Conservation (phyloP, 495 filamentous ascomycete genomes). For the Daldinia vernicosa region DNA sequence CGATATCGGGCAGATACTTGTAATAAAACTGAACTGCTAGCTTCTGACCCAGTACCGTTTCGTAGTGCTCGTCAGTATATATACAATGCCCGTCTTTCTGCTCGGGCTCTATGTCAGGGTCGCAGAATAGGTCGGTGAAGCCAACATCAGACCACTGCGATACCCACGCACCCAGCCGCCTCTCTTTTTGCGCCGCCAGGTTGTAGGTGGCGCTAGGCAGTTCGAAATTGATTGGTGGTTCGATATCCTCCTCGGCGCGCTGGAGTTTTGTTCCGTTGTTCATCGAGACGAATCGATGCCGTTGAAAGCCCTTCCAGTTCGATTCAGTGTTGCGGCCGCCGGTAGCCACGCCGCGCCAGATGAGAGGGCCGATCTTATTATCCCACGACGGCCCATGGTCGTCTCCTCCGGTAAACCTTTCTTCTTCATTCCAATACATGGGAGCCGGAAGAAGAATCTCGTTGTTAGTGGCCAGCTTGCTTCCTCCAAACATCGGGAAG, state of each 20-base stretch:
- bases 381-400: constrained; percentile 62
- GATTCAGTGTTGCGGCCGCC: constrained; percentile 66
- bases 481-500: constrained; percentile 75
- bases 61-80: constrained; percentile 61
- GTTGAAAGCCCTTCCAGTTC: constrained; percentile 73
- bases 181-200: constrained; percentile 48
- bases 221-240: constrained; percentile 52
- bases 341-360: constrained; percentile 76
- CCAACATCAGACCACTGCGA: constrained; percentile 55
- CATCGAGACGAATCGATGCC: constrained; percentile 74
- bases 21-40: constrained; percentile 67
- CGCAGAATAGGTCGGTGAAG: constrained; percentile 60
- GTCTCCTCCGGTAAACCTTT: constrained; percentile 70
- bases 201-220: constrained; percentile 50
- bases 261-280: constrained; percentile 67
- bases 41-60: constrained; percentile 47
- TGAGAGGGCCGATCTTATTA: constrained; percentile 61
- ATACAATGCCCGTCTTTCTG: constrained; percentile 53
- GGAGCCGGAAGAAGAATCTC: constrained; percentile 78
- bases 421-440: constrained; percentile 76
- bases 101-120: constrained; percentile 39
- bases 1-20: constrained; percentile 73
- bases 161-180: constrained; percentile 52
- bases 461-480: constrained; percentile 77
- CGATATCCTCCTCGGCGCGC: constrained; percentile 48